Conservation (phyloP, 2,329 filamentous ascomycete genomes). For the Sphaerulina populicola region DNA sequence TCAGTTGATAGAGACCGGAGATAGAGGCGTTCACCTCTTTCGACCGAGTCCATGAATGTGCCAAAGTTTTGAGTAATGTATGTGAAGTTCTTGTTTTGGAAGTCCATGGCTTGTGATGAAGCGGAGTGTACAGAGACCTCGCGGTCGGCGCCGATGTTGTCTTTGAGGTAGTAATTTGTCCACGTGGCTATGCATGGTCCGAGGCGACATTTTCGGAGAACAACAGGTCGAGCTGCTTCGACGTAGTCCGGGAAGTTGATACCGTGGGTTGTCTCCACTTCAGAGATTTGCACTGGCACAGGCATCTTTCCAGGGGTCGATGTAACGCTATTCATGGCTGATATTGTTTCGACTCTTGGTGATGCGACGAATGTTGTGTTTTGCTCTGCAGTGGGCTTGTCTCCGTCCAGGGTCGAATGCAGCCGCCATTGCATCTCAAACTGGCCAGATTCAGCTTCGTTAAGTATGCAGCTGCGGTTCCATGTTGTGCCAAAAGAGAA, state of each 20-base stretch:
- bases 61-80: conserved; percentile 63
- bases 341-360: not conserved
- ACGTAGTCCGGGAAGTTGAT: conserved; percentile 56
- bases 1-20: conserved; percentile 66
- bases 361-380: conserved; percentile 13
- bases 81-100: conserved; percentile 71
- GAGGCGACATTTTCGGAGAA: conserved; percentile 58
- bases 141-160: conserved; percentile 52
- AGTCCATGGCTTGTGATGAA: conserved; percentile 60
- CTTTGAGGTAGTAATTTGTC: conserved; percentile 59
- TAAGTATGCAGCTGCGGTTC: conserved; percentile 51
- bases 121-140: conserved; percentile 69
- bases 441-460: conserved; percentile 21
- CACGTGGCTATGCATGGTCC: conserved; percentile 60
- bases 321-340: not conserved
- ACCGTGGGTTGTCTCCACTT: conserved; percentile 45
- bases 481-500: conserved; percentile 86
- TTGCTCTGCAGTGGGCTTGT: conserved; percentile 16
- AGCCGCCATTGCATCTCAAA: conserved; percentile 27
- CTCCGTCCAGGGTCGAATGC: conserved; percentile 20
- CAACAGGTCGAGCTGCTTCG: conserved; percentile 49
- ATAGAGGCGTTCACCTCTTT: conserved; percentile 58
- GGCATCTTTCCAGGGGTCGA: conserved; percentile 11
- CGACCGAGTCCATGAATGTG: conserved; percentile 55
- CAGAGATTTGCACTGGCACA: conserved; percentile 38